Evolutionary conservation across 257 asterid species (phyloP).

Genomic region (Marsdenia floribunda): DNA sequence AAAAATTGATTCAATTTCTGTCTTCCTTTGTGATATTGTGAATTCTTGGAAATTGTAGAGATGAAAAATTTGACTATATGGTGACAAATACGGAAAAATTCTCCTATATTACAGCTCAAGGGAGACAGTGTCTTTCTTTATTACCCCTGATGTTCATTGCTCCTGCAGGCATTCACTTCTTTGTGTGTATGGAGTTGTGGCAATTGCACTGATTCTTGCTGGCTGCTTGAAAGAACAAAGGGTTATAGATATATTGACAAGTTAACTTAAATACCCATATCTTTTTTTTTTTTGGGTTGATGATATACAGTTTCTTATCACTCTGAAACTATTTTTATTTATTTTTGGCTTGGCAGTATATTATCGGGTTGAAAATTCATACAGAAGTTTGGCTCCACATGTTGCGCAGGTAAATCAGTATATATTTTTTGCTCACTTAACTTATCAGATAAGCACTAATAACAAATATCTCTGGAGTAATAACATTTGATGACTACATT

Average conservation of each 20-base stretch:
- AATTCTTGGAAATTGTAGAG: not conserved
- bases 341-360: conserved; percentile 54
- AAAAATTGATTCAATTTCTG: not conserved
- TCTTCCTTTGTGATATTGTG: not conserved
- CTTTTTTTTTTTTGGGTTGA: conserved; percentile 15
- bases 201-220: conserved; percentile 70
- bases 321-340: conserved; percentile 10
- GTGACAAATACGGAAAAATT: not conserved
- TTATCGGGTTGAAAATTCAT: conserved; percentile 79
- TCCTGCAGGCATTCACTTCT: conserved; percentile 86
- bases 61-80: not conserved
- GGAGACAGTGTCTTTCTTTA: not conserved
- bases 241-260: conserved; percentile 73
- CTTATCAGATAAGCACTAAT: not conserved
- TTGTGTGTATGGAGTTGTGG: conserved; percentile 74
- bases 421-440: conserved; percentile 9
- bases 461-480: too few species aligned
- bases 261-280: conserved; percentile 35
- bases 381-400: conserved; percentile 72
- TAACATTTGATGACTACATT: not conserved
- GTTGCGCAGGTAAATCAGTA: conserved; percentile 55
- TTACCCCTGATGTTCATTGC: conserved; percentile 17
- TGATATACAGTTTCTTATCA: conserved; percentile 20
- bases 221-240: conserved; percentile 75
- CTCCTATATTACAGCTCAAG: not conserved